Base-by-base conservation (phyloP, 2,329 filamentous ascomycete genomes). In the Curvularia sp. region DNA sequence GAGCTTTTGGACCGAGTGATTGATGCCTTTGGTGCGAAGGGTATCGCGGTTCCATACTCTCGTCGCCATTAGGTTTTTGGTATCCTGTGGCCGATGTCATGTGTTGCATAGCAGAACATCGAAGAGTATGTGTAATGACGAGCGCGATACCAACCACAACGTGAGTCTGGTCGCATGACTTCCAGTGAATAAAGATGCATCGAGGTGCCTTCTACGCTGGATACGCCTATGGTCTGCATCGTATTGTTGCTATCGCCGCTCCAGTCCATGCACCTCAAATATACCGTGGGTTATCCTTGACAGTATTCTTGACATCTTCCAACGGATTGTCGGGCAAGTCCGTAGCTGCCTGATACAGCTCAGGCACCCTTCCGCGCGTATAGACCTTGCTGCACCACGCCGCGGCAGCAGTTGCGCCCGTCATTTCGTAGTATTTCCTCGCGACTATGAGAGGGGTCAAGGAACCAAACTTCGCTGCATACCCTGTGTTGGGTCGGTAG, bases 361-460 rank as follows among this genome's bases (percentile, higher is more conserved):
- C 73, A 1, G 72, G 72, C 18, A 77, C 73, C 30, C 67, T 63
- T 5, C 71, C 65, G 0, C 66, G 68, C 33, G 65, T 58, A 49
- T 74, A 76, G 5, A 72, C 73, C 12, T 57, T 65, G 39, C 66
- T 70, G 31, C 73, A 76, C 74, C 74, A 77, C 1, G 52, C 48
- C 1, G 65, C 62, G 51, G 76, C 71, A 9, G 55, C 67, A 26
- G 59, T 52, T 31, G 68, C 68, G 4, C 67, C 67, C 18, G 71
- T 72, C 7, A 65, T 66, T 47, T 74, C 72, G 26, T 69, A 76
- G 28, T 74, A 77, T 57, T 72, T 75, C n/a, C 68, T 61, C n/a
- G 73, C 74, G 2, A 72, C 70, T 33, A 75, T 66, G 3, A 77
- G 61, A n/a, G 74, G 74, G 10, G 73, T 75, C 57, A 77, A 35